Evolutionary conservation across 129 eudicot genomes (phyloP).

Genomic region (Ambrosia trifida): DNA sequence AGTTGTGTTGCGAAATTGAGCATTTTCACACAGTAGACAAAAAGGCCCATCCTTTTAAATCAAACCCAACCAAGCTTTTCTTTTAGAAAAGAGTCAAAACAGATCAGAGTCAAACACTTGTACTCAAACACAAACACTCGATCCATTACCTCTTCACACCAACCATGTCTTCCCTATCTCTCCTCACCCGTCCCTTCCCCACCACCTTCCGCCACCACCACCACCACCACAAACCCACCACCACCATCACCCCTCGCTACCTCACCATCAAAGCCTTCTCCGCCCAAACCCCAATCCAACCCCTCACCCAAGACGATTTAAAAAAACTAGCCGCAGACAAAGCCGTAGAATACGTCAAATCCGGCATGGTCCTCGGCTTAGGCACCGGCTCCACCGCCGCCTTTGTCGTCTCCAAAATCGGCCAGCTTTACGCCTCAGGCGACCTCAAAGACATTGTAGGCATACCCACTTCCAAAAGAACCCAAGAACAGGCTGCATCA

Average conservation of each 20-base stretch:
- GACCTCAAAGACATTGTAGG: slow-evolving; percentile 66
- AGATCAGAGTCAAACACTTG: background rate
- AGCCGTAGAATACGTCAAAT: slow-evolving; percentile 76
- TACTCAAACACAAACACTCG: slow-evolving; percentile 18
- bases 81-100: slow-evolving; percentile 3
- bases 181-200: slow-evolving; percentile 44
- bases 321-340: slow-evolving; percentile 95
- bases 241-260: slow-evolving; percentile 31
- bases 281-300: slow-evolving; percentile 53
- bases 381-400: slow-evolving; percentile 99
- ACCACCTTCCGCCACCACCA: slow-evolving; percentile 48
- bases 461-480: slow-evolving; percentile 86
- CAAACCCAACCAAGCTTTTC: slow-evolving; percentile 26
- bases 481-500: slow-evolving; percentile 74
- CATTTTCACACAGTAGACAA: slow-evolving; percentile 10
- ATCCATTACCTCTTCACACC: slow-evolving; percentile 23
- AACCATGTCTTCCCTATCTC: slow-evolving; percentile 39
- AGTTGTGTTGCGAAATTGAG: background rate
- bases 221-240: slow-evolving; percentile 36
- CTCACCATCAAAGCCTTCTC: slow-evolving; percentile 59
- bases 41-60: slow-evolving; percentile 27
- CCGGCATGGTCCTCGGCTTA: slow-evolving; percentile 95
- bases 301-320: slow-evolving; percentile 86
- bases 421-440: slow-evolving; percentile 62
- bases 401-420: slow-evolving; percentile 83